Percentiles rank a stretch among this genome's conserved stretches.
Evolutionary conservation across 352 stramenopile species (phyloP).

Genomic region (Aphanomyces cochlioides): DNA sequence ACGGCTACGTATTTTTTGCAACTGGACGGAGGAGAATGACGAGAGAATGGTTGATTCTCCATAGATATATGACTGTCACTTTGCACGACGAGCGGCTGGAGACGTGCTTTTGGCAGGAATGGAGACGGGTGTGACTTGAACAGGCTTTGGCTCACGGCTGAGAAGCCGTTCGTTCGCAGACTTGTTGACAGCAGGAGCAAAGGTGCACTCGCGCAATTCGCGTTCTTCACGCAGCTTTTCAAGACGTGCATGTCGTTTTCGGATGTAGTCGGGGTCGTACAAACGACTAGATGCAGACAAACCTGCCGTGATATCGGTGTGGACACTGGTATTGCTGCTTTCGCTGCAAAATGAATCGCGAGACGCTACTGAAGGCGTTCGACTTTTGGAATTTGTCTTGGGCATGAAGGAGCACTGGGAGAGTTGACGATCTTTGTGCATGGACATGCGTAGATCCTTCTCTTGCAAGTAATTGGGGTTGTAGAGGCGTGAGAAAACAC

Average conservation of each 20-base stretch:
- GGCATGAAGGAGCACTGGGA: slow-evolving; percentile 59
- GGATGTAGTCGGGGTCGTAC: slow-evolving; percentile 82
- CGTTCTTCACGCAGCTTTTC: slow-evolving; percentile 70
- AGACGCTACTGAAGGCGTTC: slow-evolving; percentile 49
- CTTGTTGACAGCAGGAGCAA: slow-evolving; percentile 60
- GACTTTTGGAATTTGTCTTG: slow-evolving; percentile 42
- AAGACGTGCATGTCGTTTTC: slow-evolving; percentile 71
- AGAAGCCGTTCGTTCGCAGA: slow-evolving; percentile 17
- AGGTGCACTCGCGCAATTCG: slow-evolving; percentile 78
- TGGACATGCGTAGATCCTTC: slow-evolving; percentile 40
- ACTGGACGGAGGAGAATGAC: no score
- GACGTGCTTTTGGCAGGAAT: no score
- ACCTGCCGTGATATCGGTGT: slow-evolving; percentile 54
- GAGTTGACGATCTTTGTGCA: slow-evolving; percentile 50
- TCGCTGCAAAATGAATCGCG: slow-evolving; percentile 57
- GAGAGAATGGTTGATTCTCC: no score
- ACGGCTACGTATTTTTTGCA: no score
- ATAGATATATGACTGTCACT: no score
- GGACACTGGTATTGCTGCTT: slow-evolving; percentile 60
- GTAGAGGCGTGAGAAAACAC: slow-evolving; percentile 79
- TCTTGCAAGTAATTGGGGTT: slow-evolving; percentile 82
- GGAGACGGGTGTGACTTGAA: no score
- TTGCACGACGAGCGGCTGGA: no score
- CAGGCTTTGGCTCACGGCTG: no score
- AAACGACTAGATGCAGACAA: slow-evolving; percentile 70